Evolutionary conservation across 2,329 filamentous ascomycete species (phyloP), one percentile per base, ranked within the genome.

Genomic region (Cryphonectria parasitica): DNA sequence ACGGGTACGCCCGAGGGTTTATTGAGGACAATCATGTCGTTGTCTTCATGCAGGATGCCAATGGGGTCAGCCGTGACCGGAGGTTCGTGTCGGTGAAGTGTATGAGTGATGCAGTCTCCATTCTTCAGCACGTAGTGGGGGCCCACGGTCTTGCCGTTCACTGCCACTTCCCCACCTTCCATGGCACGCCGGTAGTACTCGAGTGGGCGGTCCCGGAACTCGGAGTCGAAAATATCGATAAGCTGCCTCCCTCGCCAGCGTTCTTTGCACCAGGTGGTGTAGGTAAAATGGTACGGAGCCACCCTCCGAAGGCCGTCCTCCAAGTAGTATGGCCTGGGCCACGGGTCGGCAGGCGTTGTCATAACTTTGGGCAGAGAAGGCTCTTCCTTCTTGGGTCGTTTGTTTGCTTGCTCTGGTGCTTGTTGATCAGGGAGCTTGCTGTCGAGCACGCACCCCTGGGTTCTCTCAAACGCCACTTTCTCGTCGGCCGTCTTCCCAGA

Each of bases 181-280:
- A 99, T 97, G 66, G 95, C 93, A 75, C 90, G 83, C 82, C 89
- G 91, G 82, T 98, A 99, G 83, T 99, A 99, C 76, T 92, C 91
- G 43, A 90, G 80, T 0, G 94, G 90, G 25, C 96, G 86, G 81
- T 99, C 96, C 75, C 96, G 89, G 79, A 99, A 99, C 80, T 99
- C 96, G 78, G 91, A 90, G 61, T 90, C 87, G 81, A 98, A 99
- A 64, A 99, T 92, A 64, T 98, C 94, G 66, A 97, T 85, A 63
- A 99, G 83, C 72, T 88, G 87, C 52, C 93, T 87, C 43, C 91
- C 93, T 68, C 95, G 88, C 96, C 96, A 99, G 80, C 96, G 87
- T 82, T 97, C 88, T 82, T 98, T 99, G 84, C 93, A 96, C 82
- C 89, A 94, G 0, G 95, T 98, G 78, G 97, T 97, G 85, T 98